phyloP scores from a whole-genome alignment of 148 eudicot genomes.

The Persicaria maculosa region DNA sequence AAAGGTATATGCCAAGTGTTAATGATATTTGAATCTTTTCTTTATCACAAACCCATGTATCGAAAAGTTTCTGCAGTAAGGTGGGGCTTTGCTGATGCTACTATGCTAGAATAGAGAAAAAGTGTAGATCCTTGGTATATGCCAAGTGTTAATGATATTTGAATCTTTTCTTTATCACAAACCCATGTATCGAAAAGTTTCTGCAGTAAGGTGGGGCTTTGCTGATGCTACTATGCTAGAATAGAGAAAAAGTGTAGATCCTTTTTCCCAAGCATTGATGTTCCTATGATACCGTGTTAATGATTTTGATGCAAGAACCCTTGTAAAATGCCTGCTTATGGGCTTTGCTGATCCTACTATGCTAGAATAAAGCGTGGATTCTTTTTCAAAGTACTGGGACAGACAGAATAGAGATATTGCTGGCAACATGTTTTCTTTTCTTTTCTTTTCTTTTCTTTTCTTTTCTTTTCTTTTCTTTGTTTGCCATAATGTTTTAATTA shows the following conservation, averaged over 20 bases:
- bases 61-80: not conserved
- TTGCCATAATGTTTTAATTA: not conserved
- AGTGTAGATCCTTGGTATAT: no score
- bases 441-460: not conserved
- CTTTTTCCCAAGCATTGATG: not conserved
- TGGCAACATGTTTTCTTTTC: not conserved
- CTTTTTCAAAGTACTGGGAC: not conserved
- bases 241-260: not conserved
- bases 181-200: not conserved
- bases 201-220: not conserved
- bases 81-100: not conserved
- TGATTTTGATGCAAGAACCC: no score
- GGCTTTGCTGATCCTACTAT: not conserved
- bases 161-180: not conserved
- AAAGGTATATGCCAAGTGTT: conserved; percentile 45
- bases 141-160: not conserved
- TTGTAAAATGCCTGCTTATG: no score
- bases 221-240: not conserved
- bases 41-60: not conserved
- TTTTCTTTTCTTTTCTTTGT: not conserved
- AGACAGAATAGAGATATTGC: not conserved
- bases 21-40: not conserved
- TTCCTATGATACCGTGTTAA: no score
- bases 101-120: no score
- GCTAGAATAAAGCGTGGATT: not conserved